Evolutionary conservation across 1,284 basidiomycete genomes (phyloP), one percentile per base, ranked within the genome.

Genomic region (Marasmius sp.): DNA sequence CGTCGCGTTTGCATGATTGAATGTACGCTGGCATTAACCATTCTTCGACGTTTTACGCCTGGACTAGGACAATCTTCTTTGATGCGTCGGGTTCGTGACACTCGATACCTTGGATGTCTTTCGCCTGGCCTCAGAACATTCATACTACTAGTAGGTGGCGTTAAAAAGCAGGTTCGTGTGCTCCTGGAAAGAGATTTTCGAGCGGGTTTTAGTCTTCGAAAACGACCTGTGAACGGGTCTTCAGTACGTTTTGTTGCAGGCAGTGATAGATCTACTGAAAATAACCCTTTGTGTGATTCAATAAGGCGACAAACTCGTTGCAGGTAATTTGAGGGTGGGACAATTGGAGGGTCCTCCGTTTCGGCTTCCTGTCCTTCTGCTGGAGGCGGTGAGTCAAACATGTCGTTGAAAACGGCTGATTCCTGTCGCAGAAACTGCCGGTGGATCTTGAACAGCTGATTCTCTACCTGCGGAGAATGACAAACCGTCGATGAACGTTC

Each of bases 11-110:
- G 53, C 61, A 62, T 2, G 59, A 33, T 18, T 52, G 52, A 18
- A 59, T 56, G 18, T 62, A 62, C 18, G 61, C 61, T 10, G 57
- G 61, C n/a, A 50, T 45, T 22, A 62, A 34, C 61, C 61, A 62
- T 22, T 51, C 55, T 10, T n/a, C 45, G 8, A 62, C 54, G 20
- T 53, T 57, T 18, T 59, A 62, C 39, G 49, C 50, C 37, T 62
- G 51, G 8, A 57, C 57, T 5, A 62, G 52, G 6, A 59, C 33
- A 9, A 62, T 59, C 57, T 55, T 59, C 34, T 59, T 43, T 12
- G 59, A 47, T n/a, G 57, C 50, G n/a, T 57, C 45, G 0, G 52
- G 39, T 41, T 57, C 36, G 8, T 39, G 34, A 5, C 27, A 43
- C 9, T 59, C 58, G 48, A 62, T 62, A 10, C 57, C 61, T 10